Evolutionary conservation across 495 filamentous ascomycete genomes (phyloP).

Genomic region (Tuber borchii): DNA sequence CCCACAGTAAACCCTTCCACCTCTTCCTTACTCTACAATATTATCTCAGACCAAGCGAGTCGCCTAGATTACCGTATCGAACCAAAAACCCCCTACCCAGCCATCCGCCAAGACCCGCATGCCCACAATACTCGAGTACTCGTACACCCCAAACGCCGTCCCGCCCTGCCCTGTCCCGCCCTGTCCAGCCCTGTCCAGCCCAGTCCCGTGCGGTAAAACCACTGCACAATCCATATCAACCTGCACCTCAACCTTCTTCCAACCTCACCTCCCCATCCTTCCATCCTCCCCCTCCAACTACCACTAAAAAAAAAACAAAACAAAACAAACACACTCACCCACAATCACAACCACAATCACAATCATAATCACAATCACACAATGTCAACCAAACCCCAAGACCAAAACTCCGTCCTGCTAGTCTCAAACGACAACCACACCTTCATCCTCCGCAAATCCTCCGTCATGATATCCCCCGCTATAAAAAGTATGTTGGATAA

Average conservation of each 20-base stretch:
- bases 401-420: slow-evolving; percentile 69
- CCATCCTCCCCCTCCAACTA: too few species aligned
- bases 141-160: too few species aligned
- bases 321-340: not conserved
- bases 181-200: too few species aligned
- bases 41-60: not conserved
- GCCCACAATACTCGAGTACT: too few species aligned
- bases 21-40: not conserved
- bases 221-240: not conserved
- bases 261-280: not conserved
- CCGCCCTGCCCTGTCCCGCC: too few species aligned
- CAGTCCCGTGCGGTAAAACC: not conserved
- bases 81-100: not conserved
- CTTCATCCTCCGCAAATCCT: slow-evolving; percentile 73
- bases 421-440: slow-evolving; percentile 82
- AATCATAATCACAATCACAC: too few species aligned
- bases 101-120: not conserved
- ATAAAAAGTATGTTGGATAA: slow-evolving; percentile 83
- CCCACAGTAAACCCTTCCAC: not conserved
- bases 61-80: not conserved
- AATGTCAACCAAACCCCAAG: slow-evolving; percentile 13
- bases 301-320: not conserved
- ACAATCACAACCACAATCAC: too few species aligned
- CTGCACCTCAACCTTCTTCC: not conserved
- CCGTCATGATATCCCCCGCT: slow-evolving; percentile 64